Evolutionary conservation across 208 protist genomes (phyloP), one percentile per base, ranked within the genome.

Genomic region (Polymyxa betae): DNA sequence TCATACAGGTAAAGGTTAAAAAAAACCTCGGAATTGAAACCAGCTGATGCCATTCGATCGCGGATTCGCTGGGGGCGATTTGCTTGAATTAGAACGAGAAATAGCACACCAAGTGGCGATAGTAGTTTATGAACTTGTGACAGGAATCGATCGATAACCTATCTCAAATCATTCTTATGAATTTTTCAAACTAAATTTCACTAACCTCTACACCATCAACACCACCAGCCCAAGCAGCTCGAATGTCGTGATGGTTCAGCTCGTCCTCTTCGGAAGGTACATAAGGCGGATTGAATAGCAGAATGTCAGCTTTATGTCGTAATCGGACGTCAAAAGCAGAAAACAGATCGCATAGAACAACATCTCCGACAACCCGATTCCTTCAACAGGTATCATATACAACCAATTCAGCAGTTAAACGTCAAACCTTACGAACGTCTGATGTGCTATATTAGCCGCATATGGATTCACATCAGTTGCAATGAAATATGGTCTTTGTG

Each of bases 281-380:
- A 43, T 82, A 82, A 20, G 72, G 72, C 5, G 72, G 72, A 43
- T 82, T 82, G 72, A 82, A 82, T n/a, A 82, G 35, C 35, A 82
- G n/a, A 5, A 82, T n/a, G 40, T 82, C 72, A n/a, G 35, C 72
- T 12, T 20, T 35, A 40, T 35, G 16, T 5, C 35, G 40, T n/a
- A 82, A n/a, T n/a, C 72, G 5, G 5, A 12, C 12, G 5, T 82
- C 72, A 5, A 82, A 43, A 20, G 72, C 16, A 5, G 72, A 5
- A 5, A 43, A 5, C 16, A 82, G 72, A 82, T 82, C 72, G 72
- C 35, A 5, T n/a, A 82, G 12, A 5, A 82, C 40, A 5, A 82
- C 72, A 20, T 82, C 72, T 12, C 72, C 72, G n/a, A 35, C 35
- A 35, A 82, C 72, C 5, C 12, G 5, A 35, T 82, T 82, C 72